Evolutionary conservation across 139 green algal species (phyloP), one percentile per base, ranked within the genome.

Genomic region (Coelastrella sp.): DNA sequence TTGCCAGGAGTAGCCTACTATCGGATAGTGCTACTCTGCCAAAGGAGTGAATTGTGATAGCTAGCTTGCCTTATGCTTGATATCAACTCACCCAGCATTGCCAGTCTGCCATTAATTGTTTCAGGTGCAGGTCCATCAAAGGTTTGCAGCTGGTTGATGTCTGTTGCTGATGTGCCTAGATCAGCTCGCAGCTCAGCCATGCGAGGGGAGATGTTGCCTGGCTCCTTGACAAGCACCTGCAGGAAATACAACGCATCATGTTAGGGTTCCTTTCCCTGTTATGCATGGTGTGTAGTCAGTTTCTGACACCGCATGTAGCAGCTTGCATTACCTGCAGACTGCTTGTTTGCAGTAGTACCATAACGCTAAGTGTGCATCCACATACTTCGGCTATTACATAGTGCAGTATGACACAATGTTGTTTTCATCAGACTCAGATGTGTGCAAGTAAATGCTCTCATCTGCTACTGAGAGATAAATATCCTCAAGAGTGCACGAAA

Each of bases 81-180:
- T 38, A 7, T 41, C 3, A 23, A 63, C 71, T 62, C 5, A 79
- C 62, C 66, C 66, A 74, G 66, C 66, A 74, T 74, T 32, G 66
- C 66, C 35, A 74, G 35, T 27, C 69, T 19, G 19, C 75, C 53
- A 5, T 82, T 82, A 53, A 82, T 71, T 3, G 75, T 82, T 53
- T 82, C 75, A 43, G 78, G 78, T 8, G n/a, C 62, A 57, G 78
- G 78, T 3, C 78, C 78, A 37, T 84, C 78, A 76, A 84, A 84
- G 60, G 78, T 66, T 66, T 84, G 78, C 40, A 76, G 32, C 15
- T 71, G 37, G 23, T 64, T 51, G 38, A 84, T 48, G 60, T 84
- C 78, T 34, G 62, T 84, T 15, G 62, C 62, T 35, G 53, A 64
- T 32, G 43, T 84, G 78, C 78, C 78, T 25, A 84, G 57, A 60